Percentiles rank a stretch among this genome's conserved stretches.
Evolutionary conservation across 2,329 filamentous ascomycete genomes (phyloP).

Genomic region (Epichloe coenophiala): DNA sequence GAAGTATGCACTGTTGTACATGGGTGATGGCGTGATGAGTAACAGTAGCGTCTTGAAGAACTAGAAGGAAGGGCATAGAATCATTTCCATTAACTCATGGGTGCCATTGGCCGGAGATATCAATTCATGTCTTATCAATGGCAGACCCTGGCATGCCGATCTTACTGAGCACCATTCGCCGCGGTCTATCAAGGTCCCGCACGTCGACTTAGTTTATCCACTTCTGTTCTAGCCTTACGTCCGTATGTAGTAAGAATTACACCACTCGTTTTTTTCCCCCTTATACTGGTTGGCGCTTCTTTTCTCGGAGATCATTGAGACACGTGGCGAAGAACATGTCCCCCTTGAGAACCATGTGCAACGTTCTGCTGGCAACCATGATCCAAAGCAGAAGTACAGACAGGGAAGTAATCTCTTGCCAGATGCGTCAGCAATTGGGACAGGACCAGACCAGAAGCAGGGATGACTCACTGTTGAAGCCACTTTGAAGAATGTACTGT

Average conservation of each 20-base stretch:
- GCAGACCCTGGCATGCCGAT: no score
- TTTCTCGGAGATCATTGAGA: slow-evolving; percentile 23
- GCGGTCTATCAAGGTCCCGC: neutral
- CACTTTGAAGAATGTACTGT: slow-evolving; percentile 30
- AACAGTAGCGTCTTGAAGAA: neutral
- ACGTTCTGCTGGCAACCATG: slow-evolving; percentile 25
- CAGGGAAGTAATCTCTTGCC: slow-evolving; percentile 24
- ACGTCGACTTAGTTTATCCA: neutral
- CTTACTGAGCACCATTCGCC: neutral
- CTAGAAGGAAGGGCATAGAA: neutral
- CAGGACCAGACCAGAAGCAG: neutral
- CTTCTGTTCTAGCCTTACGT: neutral
- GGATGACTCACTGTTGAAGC: slow-evolving; percentile 19
- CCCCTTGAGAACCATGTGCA: slow-evolving; percentile 23
- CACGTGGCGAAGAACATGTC: slow-evolving; percentile 33
- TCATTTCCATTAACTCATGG: neutral
- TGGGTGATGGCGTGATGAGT: neutral
- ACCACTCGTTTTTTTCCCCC: no score
- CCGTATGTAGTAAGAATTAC: no score
- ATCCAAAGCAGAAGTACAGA: slow-evolving; percentile 29
- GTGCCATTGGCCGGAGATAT: neutral
- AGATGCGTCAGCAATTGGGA: neutral
- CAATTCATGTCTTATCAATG: neutral
- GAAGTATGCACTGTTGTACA: neutral
- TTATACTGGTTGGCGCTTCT: slow-evolving; percentile 16